A percentile compares a stretch with the other conserved stretches of the same genome.
Evolutionary conservation across 768 basidiomycete species (phyloP).

Genomic region (Leccinum pellstonianum): DNA sequence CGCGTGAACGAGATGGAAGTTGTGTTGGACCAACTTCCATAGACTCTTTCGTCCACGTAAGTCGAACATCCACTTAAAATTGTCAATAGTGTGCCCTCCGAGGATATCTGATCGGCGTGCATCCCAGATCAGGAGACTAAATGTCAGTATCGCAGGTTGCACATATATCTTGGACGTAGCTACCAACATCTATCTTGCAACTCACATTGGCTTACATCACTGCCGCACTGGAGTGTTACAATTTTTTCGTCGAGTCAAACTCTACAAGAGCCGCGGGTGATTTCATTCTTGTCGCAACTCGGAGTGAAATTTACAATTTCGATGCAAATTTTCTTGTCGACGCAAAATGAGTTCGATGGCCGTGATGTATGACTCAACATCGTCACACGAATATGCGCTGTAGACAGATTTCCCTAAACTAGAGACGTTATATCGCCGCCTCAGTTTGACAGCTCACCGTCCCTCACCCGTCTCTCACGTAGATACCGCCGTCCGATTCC

Average conservation of each 20-base stretch:
- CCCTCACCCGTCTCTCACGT: constrained; percentile 1
- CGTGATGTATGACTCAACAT: neutral
- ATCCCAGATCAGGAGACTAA: neutral
- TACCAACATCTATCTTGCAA: no score
- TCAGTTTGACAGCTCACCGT: neutral
- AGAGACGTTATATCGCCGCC: neutral
- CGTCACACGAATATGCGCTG: neutral
- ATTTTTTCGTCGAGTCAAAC: neutral
- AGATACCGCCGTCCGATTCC: constrained; percentile 21
- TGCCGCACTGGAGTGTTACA: no score
- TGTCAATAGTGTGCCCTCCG: neutral
- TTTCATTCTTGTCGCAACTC: no score
- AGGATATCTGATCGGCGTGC: neutral
- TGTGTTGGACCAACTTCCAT: constrained; percentile 45
- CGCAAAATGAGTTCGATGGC: neutral
- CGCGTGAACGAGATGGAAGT: constrained; percentile 72
- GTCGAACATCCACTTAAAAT: neutral
- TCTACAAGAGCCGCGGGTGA: no score
- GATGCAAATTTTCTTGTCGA: neutral
- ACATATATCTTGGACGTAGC: neutral
- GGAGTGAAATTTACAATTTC: neutral
- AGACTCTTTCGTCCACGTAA: neutral
- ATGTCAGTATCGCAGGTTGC: neutral
- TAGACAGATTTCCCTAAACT: neutral
- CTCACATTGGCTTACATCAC: no score